Base-by-base conservation (phyloP, 208 protist genomes). In the Herpetomonas samuelpessoai region DNA sequence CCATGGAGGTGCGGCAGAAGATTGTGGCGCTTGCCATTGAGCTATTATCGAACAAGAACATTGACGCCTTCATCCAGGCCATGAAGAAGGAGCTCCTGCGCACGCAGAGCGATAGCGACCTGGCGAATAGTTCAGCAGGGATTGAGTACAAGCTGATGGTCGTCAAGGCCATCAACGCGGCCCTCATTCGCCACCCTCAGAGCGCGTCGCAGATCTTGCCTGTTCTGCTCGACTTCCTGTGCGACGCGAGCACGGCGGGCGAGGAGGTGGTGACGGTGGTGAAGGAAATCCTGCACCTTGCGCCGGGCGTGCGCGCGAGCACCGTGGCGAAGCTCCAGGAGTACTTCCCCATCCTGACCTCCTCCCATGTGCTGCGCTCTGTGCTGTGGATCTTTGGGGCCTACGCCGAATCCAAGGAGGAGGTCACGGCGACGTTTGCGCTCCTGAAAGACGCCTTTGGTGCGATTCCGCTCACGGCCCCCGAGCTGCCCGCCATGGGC, bases 11-110 rank as follows among this genome's bases (percentile, higher is more conserved):
- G 35, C 89, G 97, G 35, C 88, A 93, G 69, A 96, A 96, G 65
- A 85, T 98, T 16, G 76, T 99, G 26, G 79, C 87, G 48, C 83
- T 99, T 18, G 88, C 87, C 1, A 70, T 98, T 9, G 96, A 98
- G 50, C 80, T 99, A 1, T 76, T 99, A 6, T 92, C 83, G 4
- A 63, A 52, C 51, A 88, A 90, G 59, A 99, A 98, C 67, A 88
- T 98, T 54, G 91, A 96, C 18, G 74, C 93, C 18, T 95, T 99
- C 41, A 70, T 99, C 31, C 65, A 82, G 30, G 71, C 92, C 2
- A 89, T 99, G 65, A 97, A 97, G 72, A 99, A 98, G 71, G 97
- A 99, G 72, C 78, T 99, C 19, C 16, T 74, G 26, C 69, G 74
- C 16, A 70, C 71, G 24, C 71, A 45, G 71, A 52, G 46, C 58